These are phyloP conservation scores for Lanzia echinophila DNA, from an alignment of 2,329 filamentous ascomycete species.

Conservation along the genomic window DNA sequence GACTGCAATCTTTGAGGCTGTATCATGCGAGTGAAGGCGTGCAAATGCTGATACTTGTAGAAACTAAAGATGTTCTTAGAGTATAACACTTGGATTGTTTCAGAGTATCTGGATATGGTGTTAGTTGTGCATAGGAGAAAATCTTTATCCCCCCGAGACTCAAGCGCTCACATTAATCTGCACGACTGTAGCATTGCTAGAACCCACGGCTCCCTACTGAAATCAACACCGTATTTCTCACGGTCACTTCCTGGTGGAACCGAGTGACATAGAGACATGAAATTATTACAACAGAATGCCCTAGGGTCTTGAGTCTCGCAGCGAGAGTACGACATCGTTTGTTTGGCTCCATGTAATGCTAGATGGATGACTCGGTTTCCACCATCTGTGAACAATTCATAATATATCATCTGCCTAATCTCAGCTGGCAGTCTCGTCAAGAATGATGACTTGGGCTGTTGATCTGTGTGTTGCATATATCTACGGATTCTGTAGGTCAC, in stretches of 20 bases:
- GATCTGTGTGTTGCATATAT: not conserved
- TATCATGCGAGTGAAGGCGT: slow-evolving; percentile 14
- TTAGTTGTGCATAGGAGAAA: not conserved
- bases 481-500: too few species aligned
- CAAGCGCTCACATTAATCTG: slow-evolving; percentile 10
- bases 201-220: slow-evolving; percentile 14
- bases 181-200: slow-evolving; percentile 19
- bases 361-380: slow-evolving; percentile 13
- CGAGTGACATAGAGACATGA: too few species aligned
- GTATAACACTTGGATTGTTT: slow-evolving; percentile 19
- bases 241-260: too few species aligned
- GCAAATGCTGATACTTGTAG: slow-evolving; percentile 11
- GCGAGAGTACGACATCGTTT: not conserved
- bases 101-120: slow-evolving; percentile 16
- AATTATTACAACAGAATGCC: too few species aligned
- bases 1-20: slow-evolving; percentile 16
- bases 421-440: slow-evolving; percentile 15
- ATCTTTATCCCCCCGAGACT: not conserved
- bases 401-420: slow-evolving; percentile 18
- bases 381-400: slow-evolving; percentile 15
- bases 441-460: slow-evolving; percentile 10
- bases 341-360: slow-evolving; percentile 12
- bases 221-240: slow-evolving; percentile 12
- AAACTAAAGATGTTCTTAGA: slow-evolving; percentile 9
- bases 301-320: too few species aligned